Evolutionary conservation across 441 rosid species (phyloP), one percentile per base, ranked within the genome.

Genomic region (California macrophylla): DNA sequence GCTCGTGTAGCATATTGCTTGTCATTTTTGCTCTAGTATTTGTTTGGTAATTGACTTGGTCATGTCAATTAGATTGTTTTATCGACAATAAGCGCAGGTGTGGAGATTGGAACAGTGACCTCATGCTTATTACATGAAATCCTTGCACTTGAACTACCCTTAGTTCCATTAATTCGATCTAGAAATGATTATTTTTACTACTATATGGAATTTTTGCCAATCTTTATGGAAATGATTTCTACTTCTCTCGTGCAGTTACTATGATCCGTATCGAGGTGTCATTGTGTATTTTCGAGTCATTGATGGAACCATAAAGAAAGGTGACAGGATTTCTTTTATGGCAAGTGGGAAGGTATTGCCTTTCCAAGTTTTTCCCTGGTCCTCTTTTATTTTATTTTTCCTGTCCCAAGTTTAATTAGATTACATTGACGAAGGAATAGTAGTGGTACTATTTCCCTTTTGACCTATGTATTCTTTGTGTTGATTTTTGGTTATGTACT

Each of bases 241-340:
- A 4, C 60, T 18, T 45, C 68, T 72, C 18, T 72, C 61, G 24
- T 78, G 78, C 92, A 94, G 97, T 80, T 94, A 94, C 77, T 94
- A 91, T 72, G 97, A 94, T 89, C 88, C 97, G 58, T 94, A 94
- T 75, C 96, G 99, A 23, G 98, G 97, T 78, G 98, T 94, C 73
- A 82, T 94, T 73, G 98, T 87, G 61, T 94, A 94, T 83, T 91
- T 91, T 72, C 93, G 98, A 81, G 91, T 91, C 52, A 80, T 89
- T 70, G 98, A 91, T 86, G 98, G 98, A 71, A 87, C 79, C 40
- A 77, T 93, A 72, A 91, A 85, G 88, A 93, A 90, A 82, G 98
- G 98, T 18, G 98, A 93, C 82, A 82, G 85, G 76, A 85, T 93
- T 74, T 77, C 75, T 80, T 93, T 93, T 76, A 91, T 94, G 99